Base-by-base conservation (phyloP, 1,284 basidiomycete genomes). In the Marasmius fiardii region DNA sequence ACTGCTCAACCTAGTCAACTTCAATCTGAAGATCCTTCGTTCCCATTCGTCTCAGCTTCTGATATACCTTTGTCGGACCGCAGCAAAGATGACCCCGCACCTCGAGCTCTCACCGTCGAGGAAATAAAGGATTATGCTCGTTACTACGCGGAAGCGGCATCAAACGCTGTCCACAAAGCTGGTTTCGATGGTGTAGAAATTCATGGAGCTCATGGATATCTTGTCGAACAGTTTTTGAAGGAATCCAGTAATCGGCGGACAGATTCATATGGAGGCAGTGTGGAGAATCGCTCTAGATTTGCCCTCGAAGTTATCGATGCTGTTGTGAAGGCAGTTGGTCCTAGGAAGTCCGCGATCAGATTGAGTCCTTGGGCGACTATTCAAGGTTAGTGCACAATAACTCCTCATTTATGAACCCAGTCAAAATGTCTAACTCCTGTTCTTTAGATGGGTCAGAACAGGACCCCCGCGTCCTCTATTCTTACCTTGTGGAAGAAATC, bases 241-340 rank as follows among this genome's bases (percentile, higher is more conserved):
- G 66, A 70, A 78, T 74, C 3, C 80, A 83, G 64, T 63, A 68
- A 31, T 82, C n/a, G n/a, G n/a, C n/a, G n/a, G n/a, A n/a, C n/a
- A n/a, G n/a, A n/a, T n/a, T n/a, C n/a, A n/a, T n/a, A 77, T 65
- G 79, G 80, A 11, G 79, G 78, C 3, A 69, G 68, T 6, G 53
- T 77, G 43, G 73, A 77, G 65, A 80, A 80, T 65, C 67, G 80
- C 49, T 58, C 67, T 0, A 67, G 75, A 18, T 34, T 73, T 16
- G 73, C 74, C 54, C 71, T 74, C 60, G 68, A 67, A 62, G 71
- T 77, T 2, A 63, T 77, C 34, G 70, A 74, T 10, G 69, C 66
- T 0, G 62, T 76, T 12, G 63, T 61, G 1, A 58, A 64, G 7
- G 68, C 66, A n/a, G n/a, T n/a, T n/a, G n/a, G n/a, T n/a, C n/a